Conservation (phyloP, 2,329 filamentous ascomycete species). For the Talaromyces marneffei region DNA sequence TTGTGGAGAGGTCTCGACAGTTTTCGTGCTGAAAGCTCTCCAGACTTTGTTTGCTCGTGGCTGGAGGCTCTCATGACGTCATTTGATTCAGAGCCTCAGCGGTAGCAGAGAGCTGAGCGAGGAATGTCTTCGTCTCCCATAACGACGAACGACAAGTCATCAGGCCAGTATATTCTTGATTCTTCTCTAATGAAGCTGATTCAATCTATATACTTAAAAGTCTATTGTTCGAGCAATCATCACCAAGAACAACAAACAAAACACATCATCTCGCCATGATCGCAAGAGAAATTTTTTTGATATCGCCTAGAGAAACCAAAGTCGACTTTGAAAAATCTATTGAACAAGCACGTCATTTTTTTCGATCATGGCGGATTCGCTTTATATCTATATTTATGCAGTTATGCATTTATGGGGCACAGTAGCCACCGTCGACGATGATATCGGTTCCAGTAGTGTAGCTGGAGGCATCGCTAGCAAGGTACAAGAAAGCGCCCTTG, state of each 20-base stretch:
- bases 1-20: background rate
- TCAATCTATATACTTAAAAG: constrained; percentile 1
- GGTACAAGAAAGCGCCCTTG: constrained; percentile 60
- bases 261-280: background rate
- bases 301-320: background rate
- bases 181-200: background rate
- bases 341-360: background rate
- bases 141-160: background rate
- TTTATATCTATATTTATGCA: background rate
- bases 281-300: background rate
- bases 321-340: background rate
- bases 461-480: constrained; percentile 43
- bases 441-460: constrained; percentile 47
- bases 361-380: background rate
- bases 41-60: background rate
- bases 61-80: background rate
- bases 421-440: constrained; percentile 46
- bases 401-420: constrained; percentile 16
- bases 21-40: background rate
- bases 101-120: background rate
- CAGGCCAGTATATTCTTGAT: background rate
- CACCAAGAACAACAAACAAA: background rate
- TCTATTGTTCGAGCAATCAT: background rate
- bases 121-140: background rate
- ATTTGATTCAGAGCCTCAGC: background rate